Evolutionary conservation across 352 stramenopile genomes (phyloP).

Genomic region (Elongisporangium undulatum): DNA sequence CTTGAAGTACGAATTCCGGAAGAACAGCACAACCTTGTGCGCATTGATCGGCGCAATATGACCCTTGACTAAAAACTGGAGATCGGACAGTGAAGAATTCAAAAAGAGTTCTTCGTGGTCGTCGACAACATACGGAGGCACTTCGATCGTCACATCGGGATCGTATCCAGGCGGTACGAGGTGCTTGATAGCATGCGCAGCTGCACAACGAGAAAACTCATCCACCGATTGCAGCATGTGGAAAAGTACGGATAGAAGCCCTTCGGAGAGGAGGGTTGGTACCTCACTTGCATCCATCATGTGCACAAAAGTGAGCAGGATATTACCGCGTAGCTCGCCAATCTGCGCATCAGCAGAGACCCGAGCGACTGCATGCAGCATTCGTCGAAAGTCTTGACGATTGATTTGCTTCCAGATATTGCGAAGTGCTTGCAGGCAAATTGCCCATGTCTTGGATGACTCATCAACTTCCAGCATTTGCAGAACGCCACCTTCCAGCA

Average conservation of each 20-base stretch:
- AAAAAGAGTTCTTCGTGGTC: slow-evolving; percentile 85
- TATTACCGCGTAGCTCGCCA: slow-evolving; percentile 77
- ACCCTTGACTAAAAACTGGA: slow-evolving; percentile 85
- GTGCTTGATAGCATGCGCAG: slow-evolving; percentile 84
- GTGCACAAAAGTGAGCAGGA: slow-evolving; percentile 86
- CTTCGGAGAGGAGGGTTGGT: slow-evolving; percentile 65
- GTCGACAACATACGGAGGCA: slow-evolving; percentile 79
- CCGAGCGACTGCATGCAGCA: slow-evolving; percentile 78
- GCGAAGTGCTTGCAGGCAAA: slow-evolving; percentile 74
- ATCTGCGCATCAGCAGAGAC: slow-evolving; percentile 76
- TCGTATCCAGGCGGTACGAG: slow-evolving; percentile 68
- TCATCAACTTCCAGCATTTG: slow-evolving; percentile 88
- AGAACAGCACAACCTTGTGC: slow-evolving; percentile 87
- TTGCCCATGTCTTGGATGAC: slow-evolving; percentile 63
- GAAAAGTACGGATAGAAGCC: slow-evolving; percentile 72
- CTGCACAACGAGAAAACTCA: slow-evolving; percentile 74
- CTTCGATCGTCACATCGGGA: slow-evolving; percentile 71
- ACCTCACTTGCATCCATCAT: slow-evolving; percentile 85
- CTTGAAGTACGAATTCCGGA: slow-evolving; percentile 91
- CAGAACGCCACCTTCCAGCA: slow-evolving; percentile 83
- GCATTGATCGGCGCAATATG: slow-evolving; percentile 85
- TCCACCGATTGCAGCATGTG: slow-evolving; percentile 74
- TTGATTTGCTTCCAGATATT: slow-evolving; percentile 91
- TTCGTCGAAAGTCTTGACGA: slow-evolving; percentile 75
- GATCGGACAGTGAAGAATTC: slow-evolving; percentile 78